Conservation (phyloP, 2,329 filamentous ascomycete genomes). For the Colletotrichum lentis region DNA sequence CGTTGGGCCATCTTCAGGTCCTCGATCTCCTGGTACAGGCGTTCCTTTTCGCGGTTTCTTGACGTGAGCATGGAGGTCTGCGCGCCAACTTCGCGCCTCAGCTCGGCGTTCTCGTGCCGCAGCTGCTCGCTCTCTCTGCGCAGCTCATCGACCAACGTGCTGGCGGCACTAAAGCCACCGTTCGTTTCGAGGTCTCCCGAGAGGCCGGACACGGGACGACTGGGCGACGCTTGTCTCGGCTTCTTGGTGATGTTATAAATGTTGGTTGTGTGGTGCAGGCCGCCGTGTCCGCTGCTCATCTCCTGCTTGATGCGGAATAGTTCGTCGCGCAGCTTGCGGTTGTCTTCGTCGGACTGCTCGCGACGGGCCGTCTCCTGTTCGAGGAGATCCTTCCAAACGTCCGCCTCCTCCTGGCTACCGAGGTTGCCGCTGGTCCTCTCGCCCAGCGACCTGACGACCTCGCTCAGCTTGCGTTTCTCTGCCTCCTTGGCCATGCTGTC, state of each 20-base stretch:
- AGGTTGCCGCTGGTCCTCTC: constrained; percentile 59
- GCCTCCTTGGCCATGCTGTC: constrained; percentile 82
- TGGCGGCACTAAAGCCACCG: constrained; percentile 64
- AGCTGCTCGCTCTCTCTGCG: constrained; percentile 75
- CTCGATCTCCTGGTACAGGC: constrained; percentile 95
- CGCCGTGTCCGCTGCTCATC: constrained; percentile 49
- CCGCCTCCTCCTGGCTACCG: constrained; percentile 69
- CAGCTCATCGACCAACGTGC: constrained; percentile 79
- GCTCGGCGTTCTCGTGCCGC: constrained; percentile 89
- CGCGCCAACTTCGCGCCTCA: constrained; percentile 90
- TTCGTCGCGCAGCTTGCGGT: constrained; percentile 83
- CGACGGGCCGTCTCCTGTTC: constrained; percentile 89
- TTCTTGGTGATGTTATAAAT: constrained; percentile 72
- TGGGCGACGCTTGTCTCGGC: constrained; percentile 57
- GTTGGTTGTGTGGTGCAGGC: constrained; percentile 68
- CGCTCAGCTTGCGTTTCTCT: constrained; percentile 86
- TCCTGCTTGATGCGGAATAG: constrained; percentile 76
- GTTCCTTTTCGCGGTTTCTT: constrained; percentile 91
- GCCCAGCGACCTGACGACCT: constrained; percentile 71
- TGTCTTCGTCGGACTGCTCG: constrained; percentile 91
- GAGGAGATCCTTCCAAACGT: constrained; percentile 94
- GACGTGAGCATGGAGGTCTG: constrained; percentile 98
- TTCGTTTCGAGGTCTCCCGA: constrained; percentile 62
- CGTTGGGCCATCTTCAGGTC: constrained; percentile 90
- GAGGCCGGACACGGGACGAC: constrained; percentile 58